Evolutionary conservation across 2,329 filamentous ascomycete genomes (phyloP), one percentile per base, ranked within the genome.

Genomic region (Apiospora kogelbergensis): DNA sequence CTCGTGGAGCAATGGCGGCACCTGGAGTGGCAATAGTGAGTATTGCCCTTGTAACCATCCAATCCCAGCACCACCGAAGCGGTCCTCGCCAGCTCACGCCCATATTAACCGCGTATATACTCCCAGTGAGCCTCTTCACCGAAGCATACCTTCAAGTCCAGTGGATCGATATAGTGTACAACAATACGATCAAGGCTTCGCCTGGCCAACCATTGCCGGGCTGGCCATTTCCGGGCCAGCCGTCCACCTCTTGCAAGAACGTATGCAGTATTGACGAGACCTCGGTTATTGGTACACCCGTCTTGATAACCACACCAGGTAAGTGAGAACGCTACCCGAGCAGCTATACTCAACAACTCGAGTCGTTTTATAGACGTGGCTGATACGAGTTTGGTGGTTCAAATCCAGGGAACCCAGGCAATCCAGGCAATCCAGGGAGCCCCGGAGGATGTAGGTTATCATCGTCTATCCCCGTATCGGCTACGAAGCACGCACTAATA

Each of bases 101-200:
- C 26, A 26, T 37, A 30, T 37, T 60, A 17, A 60, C 30, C 30
- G 20, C 17, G 53, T 13, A 9, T n/a, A n/a, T 60, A 22, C 17
- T 33, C 30, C 30, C 6, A 60, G 53, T 60, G 53, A 60, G 30
- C 30, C 73, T 78, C 5, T 80, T 81, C 11, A 81, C 79, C 15
- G 79, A 81, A 63, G 88, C 88, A 0, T 84, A 82, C 71, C 80
- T 90, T 76, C 85, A 90, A 74, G 83, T 91, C 40, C 85, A 88
- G 79, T 91, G 88, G 88, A 83, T 90, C 65, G 87, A 91, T 73
- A 82, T 91, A 79, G 81, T 87, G 30, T 90, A 85, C 73, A 87
- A 87, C 72, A 60, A 37, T 11, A 60, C 53, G 9, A 37, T 37
- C 30, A 30, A n/a, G 6, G 26, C 4, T 9, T 15, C 26, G 13